Base-by-base conservation (phyloP, 1,284 basidiomycete genomes). In the Somion occarium region DNA sequence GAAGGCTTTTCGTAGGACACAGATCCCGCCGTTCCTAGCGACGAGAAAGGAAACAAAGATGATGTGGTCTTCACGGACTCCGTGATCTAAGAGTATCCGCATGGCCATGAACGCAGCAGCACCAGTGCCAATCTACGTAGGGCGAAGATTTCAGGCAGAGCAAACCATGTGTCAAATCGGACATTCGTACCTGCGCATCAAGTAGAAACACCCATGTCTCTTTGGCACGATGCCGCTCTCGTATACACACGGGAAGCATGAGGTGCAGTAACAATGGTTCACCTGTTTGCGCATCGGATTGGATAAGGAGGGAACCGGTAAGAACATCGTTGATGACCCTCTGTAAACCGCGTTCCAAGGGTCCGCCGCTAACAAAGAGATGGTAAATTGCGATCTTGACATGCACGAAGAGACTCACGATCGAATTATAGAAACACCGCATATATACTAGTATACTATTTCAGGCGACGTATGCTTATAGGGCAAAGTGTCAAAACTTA, bases 41-140 rank as follows among this genome's bases (percentile, higher is more conserved):
- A 95, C 87, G n/a, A 98, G 74, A 71, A 96, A 90, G 0, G 91
- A 87, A 20, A 95, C 80, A 62, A 93, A 93, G 52, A 94, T 82
- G 61, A 94, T 93, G 61, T 87, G 85, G 43, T 87, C 78, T 63
- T 93, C 82, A 57, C 65, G 80, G 5, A 98, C 86, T n/a, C 95
- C 94, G 62, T 99, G 96, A 64, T 99, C 96, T 23, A 98, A 78
- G 15, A 98, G 73, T 3, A 97, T 83, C n/a, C 96, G 86, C 52
- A 99, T 90, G 0, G 93, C 91, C 96, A 98, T 98, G 68, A 95
- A 88, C 0, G 92, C 94, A 3, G 95, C 85, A 0, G 96, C 95
- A 2, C 88, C 96, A 0, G 95, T 98, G 3, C 93, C 93, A 67
- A 98, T 93, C 83, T 96, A 56, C 38, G 44, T 24, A 39, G 12